These are phyloP conservation scores for Neurospora pannonica DNA, from an alignment of 495 filamentous ascomycete genomes.

Conservation along the genomic window DNA sequence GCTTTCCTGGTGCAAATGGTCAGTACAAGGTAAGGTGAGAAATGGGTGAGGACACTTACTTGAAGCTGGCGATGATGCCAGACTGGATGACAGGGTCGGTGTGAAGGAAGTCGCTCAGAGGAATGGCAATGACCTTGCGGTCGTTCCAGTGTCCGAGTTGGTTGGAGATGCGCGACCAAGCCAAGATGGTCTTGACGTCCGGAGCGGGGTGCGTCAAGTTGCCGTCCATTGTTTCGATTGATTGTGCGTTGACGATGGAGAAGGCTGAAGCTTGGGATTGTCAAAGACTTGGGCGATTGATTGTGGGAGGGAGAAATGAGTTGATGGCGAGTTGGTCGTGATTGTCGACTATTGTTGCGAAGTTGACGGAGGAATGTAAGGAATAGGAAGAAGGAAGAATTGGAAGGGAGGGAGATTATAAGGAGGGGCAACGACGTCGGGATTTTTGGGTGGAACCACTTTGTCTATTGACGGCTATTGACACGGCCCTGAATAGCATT, in stretches of 20 bases:
- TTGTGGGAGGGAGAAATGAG: neutral
- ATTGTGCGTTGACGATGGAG: neutral
- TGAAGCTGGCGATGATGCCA: neutral
- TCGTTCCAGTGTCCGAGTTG: conserved; percentile 12
- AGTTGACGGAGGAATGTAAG: neutral
- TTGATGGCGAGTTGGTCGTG: neutral
- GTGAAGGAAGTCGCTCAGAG: neutral
- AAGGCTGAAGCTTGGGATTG: neutral
- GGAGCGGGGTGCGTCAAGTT: neutral
- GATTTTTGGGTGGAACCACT: neutral
- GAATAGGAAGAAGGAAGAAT: neutral
- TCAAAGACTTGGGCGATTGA: neutral
- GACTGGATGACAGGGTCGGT: neutral
- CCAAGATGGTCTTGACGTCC: neutral
- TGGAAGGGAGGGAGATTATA: neutral
- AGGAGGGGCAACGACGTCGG: neutral
- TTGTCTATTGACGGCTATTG: neutral
- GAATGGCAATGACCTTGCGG: conserved; percentile 11
- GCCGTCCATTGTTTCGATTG: neutral
- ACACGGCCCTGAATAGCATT: neutral
- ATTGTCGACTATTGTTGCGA: neutral
- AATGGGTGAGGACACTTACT: neutral
- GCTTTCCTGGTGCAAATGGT: neutral
- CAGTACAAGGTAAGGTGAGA: neutral
- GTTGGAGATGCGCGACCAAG: conserved; percentile 3